Base-by-base conservation (phyloP, 202 grass and related monocot species). In the Saccharum hybrid region DNA sequence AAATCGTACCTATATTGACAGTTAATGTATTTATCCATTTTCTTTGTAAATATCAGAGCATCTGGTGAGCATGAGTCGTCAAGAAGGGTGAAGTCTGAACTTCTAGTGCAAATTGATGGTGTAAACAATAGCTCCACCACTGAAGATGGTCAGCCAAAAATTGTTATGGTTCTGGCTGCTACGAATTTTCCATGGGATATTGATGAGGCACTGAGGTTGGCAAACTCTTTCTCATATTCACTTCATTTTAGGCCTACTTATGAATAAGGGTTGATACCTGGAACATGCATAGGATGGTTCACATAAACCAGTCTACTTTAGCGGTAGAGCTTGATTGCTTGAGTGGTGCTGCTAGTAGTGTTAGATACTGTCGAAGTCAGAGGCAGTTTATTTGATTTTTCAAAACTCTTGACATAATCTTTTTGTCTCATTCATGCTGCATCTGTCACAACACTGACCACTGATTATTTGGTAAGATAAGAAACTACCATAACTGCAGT, bases 151-250 rank as follows among this genome's bases (percentile, higher is more conserved):
- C 96, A 99, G 66, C 91, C 71, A 0, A 99, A 98, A 84, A 99
- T 99, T 64, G 96, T 99, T 84, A 99, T 99, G 96, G 96, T 99
- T 81, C 88, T 99, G 74, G 96, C 96, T 36, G 96, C 96, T 63
- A 99, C 96, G 6, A 99, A 99, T 72, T 99, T 98, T 77, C 96
- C 96, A 76, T 99, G 96, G 96, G 96, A 99, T 73, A 96, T 99
- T 87, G 96, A 99, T 86, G 96, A 99, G 85, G 96, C 96, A 36
- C 88, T 99, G 26, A 99, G 96, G 96, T 99, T 80, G 3, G 79
- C 46, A 79, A 76, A 56, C 37, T 71, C 15, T 79, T 42, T 41
- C 10, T 82, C n/a, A 81, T 48, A 66, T 85, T 80, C 68, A 22
- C 43, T 65, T 70, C 62, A 83, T 69, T 81, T 80, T 66, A 72